Evolutionary conservation across 345 rosid species (phyloP).

Genomic region (Populus davidiana): DNA sequence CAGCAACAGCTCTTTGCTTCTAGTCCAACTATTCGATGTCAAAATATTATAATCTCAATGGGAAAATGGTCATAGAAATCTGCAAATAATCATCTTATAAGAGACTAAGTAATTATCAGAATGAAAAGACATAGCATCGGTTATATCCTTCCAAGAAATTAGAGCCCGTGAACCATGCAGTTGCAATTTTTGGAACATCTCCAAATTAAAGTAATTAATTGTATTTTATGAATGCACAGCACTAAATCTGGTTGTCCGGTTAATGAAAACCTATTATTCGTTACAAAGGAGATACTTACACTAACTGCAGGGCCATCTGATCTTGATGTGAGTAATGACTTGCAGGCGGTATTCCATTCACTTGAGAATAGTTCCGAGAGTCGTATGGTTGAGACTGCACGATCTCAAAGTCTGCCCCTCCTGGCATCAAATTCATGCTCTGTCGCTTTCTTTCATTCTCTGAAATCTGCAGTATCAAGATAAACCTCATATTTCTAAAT

Average conservation of each 20-base stretch:
- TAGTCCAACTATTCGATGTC: not conserved
- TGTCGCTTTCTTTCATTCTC: constrained; percentile 79
- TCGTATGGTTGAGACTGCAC: constrained; percentile 65
- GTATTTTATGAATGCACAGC: not conserved
- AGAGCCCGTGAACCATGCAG: not conserved
- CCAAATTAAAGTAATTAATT: not conserved
- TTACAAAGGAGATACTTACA: constrained; percentile 37
- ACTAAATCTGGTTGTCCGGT: too few species aligned
- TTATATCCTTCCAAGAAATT: not conserved
- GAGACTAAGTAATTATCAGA: not conserved
- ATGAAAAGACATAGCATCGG: not conserved
- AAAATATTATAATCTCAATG: not conserved
- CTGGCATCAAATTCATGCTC: constrained; percentile 80
- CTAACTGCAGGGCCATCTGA: constrained; percentile 82
- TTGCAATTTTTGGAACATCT: not conserved
- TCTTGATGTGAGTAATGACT: constrained; percentile 62
- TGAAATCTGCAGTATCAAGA: constrained; percentile 51
- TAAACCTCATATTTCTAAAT: not conserved
- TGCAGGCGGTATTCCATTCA: constrained; percentile 69
- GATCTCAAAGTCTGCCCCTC: constrained; percentile 56
- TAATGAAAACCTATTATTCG: not conserved
- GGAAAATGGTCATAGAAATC: too few species aligned
- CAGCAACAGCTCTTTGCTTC: not conserved
- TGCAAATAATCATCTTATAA: too few species aligned
- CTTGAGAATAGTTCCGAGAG: constrained; percentile 75